These are phyloP conservation scores for Boeremia lycopersici DNA, from an alignment of 2,329 filamentous ascomycete genomes.

Conservation along the genomic window DNA sequence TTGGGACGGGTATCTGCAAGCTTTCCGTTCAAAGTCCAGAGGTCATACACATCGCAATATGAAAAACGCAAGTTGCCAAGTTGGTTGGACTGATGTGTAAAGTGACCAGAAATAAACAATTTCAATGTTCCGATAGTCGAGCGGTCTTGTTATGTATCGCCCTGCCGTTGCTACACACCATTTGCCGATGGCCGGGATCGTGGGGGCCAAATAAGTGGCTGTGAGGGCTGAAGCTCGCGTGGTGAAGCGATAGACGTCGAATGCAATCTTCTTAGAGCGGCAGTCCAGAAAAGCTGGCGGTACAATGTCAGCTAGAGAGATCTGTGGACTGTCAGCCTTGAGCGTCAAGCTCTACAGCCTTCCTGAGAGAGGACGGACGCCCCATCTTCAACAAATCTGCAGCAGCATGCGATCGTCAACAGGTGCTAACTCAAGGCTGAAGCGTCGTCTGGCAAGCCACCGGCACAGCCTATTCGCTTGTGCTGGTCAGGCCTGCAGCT, in stretches of 20 bases:
- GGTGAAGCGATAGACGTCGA: no score
- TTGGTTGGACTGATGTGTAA: no score
- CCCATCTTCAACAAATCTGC: slow-evolving; percentile 6
- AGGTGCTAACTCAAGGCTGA: neutral
- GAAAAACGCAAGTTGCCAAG: neutral
- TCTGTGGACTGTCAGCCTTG: neutral
- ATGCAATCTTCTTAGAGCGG: neutral
- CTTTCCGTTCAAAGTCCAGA: neutral
- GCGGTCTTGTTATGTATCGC: neutral
- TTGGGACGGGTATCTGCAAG: neutral
- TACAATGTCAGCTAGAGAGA: neutral
- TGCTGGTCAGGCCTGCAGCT: slow-evolving; percentile 2
- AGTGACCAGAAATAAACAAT: neutral
- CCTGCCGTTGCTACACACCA: slow-evolving; percentile 4
- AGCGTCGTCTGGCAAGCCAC: slow-evolving; percentile 3
- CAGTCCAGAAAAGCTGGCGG: neutral
- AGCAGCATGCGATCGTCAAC: neutral
- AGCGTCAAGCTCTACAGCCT: neutral
- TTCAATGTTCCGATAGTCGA: neutral
- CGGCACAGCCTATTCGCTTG: neutral
- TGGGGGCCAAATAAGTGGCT: slow-evolving; percentile 10
- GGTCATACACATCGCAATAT: neutral
- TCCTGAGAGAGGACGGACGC: neutral
- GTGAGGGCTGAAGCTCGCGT: neutral
- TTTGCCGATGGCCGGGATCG: slow-evolving; percentile 1